Evolutionary conservation across 768 basidiomycete species (phyloP).

Genomic region (Pisolithus albus): DNA sequence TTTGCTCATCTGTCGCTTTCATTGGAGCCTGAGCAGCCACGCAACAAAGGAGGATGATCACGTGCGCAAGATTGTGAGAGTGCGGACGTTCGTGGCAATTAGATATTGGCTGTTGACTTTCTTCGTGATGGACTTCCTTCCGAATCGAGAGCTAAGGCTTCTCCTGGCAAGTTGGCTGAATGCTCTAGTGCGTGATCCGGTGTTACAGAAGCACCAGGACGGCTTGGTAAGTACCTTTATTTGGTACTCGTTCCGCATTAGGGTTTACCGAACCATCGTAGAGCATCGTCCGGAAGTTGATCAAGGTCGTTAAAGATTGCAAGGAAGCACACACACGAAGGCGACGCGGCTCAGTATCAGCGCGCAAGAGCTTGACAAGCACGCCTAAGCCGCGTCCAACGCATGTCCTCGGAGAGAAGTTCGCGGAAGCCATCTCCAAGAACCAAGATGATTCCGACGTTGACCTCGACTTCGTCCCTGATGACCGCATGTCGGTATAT

Average conservation of each 20-base stretch:
- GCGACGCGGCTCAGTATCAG: conserved; percentile 23
- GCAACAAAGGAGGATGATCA: conserved; percentile 50
- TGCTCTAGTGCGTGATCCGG: conserved; percentile 63
- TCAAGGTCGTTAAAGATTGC: conserved; percentile 79
- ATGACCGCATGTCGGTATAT: conserved; percentile 37
- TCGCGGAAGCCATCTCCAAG: conserved; percentile 48
- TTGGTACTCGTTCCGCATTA: neutral
- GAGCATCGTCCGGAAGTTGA: conserved; percentile 76
- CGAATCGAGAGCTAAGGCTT: conserved; percentile 68
- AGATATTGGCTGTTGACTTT: conserved; percentile 89
- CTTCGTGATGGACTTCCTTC: conserved; percentile 82
- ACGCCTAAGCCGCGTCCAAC: conserved; percentile 29
- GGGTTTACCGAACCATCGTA: conserved; percentile 23
- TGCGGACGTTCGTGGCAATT: conserved; percentile 85
- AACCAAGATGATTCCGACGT: conserved; percentile 62
- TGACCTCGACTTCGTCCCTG: conserved; percentile 69
- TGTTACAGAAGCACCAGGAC: conserved; percentile 57
- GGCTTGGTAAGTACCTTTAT: conserved; percentile 51
- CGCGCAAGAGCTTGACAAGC: conserved; percentile 23
- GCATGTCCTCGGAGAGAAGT: conserved; percentile 56
- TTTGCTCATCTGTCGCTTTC: conserved; percentile 79
- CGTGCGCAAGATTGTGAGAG: conserved; percentile 70
- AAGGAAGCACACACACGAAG: conserved; percentile 56
- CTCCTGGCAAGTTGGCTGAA: conserved; percentile 79
- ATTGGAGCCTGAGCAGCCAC: conserved; percentile 63